Base-by-base conservation (phyloP, 768 basidiomycete genomes). In the Agrocybe praecox region DNA sequence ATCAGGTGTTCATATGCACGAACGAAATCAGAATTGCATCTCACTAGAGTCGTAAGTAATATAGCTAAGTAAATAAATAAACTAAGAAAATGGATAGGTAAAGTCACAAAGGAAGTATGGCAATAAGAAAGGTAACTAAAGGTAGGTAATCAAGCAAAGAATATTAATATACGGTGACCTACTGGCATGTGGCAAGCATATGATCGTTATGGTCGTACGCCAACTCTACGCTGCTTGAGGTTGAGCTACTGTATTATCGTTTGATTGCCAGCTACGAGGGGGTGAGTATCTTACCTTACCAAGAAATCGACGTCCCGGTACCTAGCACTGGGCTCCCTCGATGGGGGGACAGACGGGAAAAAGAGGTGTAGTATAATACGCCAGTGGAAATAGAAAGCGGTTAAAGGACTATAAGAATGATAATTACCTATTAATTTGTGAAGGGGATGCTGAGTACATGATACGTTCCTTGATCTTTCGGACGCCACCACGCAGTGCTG, bases 231-330 rank as follows among this genome's bases (percentile, higher is more conserved):
- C 52, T 21, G 24, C 51, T 49, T 46, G 42, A 49, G 50, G 55
- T 49, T 45, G 51, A 53, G 51, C 19, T 48, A 34, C 7, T 15
- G n/a, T 17, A 19, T 60, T 56, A 50, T 56, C 52, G 59, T 60
- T 60, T 60, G 59, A 60, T 60, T 60, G 59, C 45, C 12, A 44
- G 47, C 50, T 19, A 29, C 44, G 42, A 46, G 52, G 44, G 43
- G 58, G 6, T 29, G 26, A 9, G 26, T 29, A 29, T 29, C 5
- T 29, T 29, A 29, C 26, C 26, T 29, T 29, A 29, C 26, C 9
- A 29, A 29, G 26, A 29, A 5, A 9, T 29, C 9, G 26, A 29
- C 9, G 26, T 29, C 26, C 9, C 5, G n/a, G n/a, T n/a, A n/a
- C n/a, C n/a, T n/a, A n/a, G n/a, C n/a, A n/a, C n/a, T n/a, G n/a